These are phyloP conservation scores for Epichloe scottii DNA, from an alignment of 2,329 filamentous ascomycete species.

Conservation along the genomic window DNA sequence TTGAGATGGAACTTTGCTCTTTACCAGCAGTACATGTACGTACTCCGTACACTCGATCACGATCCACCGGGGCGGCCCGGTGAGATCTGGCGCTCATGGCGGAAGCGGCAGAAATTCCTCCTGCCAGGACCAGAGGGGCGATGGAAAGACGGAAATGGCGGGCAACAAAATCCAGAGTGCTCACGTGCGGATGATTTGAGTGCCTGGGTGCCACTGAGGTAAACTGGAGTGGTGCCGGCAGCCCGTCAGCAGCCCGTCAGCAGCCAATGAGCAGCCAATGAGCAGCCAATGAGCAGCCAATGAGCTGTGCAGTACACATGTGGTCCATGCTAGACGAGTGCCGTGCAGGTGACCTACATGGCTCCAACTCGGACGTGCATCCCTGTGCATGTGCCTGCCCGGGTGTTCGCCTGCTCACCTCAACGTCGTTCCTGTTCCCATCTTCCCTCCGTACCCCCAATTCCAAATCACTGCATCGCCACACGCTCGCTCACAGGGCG, in stretches of 20 bases:
- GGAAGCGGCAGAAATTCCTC: neutral
- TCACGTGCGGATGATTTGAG: conserved; percentile 8
- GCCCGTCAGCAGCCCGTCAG: conserved; percentile 1
- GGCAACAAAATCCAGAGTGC: conserved; percentile 3
- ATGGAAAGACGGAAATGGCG: neutral
- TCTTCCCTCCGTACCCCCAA: neutral
- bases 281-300: too few species aligned
- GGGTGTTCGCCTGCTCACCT: neutral
- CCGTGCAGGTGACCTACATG: conserved; percentile 5
- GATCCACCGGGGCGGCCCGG: neutral
- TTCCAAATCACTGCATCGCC: neutral
- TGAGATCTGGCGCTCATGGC: neutral
- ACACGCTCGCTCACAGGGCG: neutral
- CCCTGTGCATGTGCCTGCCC: too few species aligned
- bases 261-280: too few species aligned
- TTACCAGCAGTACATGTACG: too few species aligned
- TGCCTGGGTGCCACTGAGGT: neutral
- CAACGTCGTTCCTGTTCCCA: neutral
- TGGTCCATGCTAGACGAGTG: neutral
- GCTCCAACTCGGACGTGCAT: too few species aligned
- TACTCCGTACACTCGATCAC: too few species aligned
- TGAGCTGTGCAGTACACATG: neutral
- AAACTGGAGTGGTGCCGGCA: neutral
- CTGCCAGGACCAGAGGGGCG: neutral
- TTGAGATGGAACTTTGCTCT: too few species aligned